Base-by-base conservation (phyloP, 139 green algal genomes). In the Chlamydomonas incerta region DNA sequence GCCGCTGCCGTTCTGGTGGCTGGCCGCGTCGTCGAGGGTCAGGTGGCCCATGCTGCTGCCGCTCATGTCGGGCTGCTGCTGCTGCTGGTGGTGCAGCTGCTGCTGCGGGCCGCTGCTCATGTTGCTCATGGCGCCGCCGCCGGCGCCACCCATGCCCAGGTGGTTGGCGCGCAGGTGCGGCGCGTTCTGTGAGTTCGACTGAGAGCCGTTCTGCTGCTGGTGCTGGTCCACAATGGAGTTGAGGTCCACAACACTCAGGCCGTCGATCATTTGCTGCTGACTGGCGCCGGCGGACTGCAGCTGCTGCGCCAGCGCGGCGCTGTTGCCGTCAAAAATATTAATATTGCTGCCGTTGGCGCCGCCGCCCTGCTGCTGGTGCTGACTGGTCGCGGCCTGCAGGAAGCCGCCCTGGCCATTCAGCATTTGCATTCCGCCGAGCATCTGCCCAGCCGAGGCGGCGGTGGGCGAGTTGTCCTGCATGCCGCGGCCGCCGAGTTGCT, bases 191-290 rank as follows among this genome's bases (percentile, higher is more conserved):
- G 62, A 20, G 10, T 17, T 21, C 4, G 18, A 11, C 31, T 63
- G 31, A 3, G 24, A 0, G 37, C 33, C 3, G 2, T 63, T 65
- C 26, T 74, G 77, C 63, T 55, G 46, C 31, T 74, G n/a, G 11
- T 28, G 31, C 18, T 67, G 65, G 31, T 75, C 77, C 41, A 83
- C n/a, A 0, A 62, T 9, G 0, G n/a, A 47, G 11, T 74, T 33
- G 1, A 85, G 66, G n/a, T 85, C 79, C 11, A 85, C 79, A 31
- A 85, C 31, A 14, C 65, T 76, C 31, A 85, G 65, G 3, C 79
- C 79, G 47, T 75, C 66, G 11, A 76, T 21, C 65, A 85, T 26
- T 8, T 33, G 23, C 9, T 33, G 18, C n/a, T 58, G 63, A 1
- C 5, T 29, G 13, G 63, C 24, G 62, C 26, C 28, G 4, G 2